These are phyloP conservation scores for Diplosphaera chodatii DNA, from an alignment of 139 green algal genomes.

Conservation along the genomic window DNA sequence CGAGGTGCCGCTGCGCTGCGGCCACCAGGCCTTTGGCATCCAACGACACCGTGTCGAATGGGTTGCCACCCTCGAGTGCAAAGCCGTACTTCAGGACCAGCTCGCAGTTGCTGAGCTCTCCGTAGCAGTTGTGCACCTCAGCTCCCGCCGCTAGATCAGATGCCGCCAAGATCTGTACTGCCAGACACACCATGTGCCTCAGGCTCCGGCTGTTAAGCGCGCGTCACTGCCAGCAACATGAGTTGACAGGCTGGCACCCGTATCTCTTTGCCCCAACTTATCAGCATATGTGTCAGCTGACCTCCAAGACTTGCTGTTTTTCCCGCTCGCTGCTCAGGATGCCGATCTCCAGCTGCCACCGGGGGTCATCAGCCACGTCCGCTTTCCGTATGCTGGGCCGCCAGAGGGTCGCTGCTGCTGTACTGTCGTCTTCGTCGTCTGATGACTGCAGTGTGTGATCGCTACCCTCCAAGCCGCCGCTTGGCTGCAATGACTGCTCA, in stretches of 20 bases:
- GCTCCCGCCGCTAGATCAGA: constrained; percentile 27
- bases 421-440: constrained; percentile 14
- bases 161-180: constrained; percentile 59
- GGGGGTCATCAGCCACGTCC: neutral
- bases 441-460: neutral
- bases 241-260: too few relatives aligned
- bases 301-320: constrained; percentile 22
- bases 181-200: neutral
- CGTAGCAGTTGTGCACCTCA: constrained; percentile 63
- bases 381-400: neutral
- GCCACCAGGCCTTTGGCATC: constrained; percentile 20
- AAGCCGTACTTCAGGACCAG: constrained; percentile 66
- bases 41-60: constrained; percentile 33
- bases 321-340: constrained; percentile 39
- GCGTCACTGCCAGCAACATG: too few relatives aligned
- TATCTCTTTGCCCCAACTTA: too few relatives aligned
- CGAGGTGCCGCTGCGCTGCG: constrained; percentile 6
- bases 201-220: neutral
- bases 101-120: constrained; percentile 52
- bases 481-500: too few relatives aligned
- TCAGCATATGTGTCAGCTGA: constrained; percentile 1
- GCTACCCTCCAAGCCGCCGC: too few relatives aligned
- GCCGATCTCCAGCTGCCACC: constrained; percentile 61
- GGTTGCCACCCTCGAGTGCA: constrained; percentile 35
- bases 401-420: neutral